phyloP scores from a whole-genome alignment of 2,329 filamentous ascomycete genomes.

The Dactylellina haptotyla region DNA sequence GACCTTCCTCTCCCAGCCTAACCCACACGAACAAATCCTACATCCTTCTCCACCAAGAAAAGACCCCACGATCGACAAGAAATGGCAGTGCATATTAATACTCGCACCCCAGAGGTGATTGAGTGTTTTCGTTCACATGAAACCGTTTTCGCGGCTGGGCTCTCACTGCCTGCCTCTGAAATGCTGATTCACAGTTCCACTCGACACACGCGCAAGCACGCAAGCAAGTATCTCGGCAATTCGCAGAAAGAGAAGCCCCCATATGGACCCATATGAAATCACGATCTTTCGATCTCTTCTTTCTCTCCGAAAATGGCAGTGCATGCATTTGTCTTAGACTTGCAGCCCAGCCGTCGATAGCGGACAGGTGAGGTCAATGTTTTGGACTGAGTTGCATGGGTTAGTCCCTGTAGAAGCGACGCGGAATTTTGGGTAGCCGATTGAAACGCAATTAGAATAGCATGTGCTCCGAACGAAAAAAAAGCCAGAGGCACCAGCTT shows the following conservation, averaged over 20 bases:
- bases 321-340: conserved; percentile 40
- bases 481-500: conserved; percentile 5
- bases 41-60: conserved; percentile 15
- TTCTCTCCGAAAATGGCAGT: not conserved
- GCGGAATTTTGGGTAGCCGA: conserved; percentile 44
- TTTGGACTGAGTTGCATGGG: conserved; percentile 14
- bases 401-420: conserved; percentile 25
- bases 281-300: not conserved
- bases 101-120: conserved; percentile 22
- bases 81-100: not conserved
- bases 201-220: not conserved
- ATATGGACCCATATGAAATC: not conserved
- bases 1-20: conserved; percentile 50
- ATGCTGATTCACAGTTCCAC: no score
- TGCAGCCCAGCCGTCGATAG: conserved; percentile 15
- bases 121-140: conserved; percentile 46
- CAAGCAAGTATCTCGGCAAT: conserved; percentile 36
- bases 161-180: not conserved
- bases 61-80: conserved; percentile 10
- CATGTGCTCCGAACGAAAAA: conserved; percentile 40
- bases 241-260: not conserved
- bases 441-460: conserved; percentile 22
- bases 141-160: conserved; percentile 18
- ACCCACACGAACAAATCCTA: conserved; percentile 2
- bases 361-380: conserved; percentile 1